Evolutionary conservation across 2,329 filamentous ascomycete genomes (phyloP).

Genomic region (Nannizziopsis barbatae): DNA sequence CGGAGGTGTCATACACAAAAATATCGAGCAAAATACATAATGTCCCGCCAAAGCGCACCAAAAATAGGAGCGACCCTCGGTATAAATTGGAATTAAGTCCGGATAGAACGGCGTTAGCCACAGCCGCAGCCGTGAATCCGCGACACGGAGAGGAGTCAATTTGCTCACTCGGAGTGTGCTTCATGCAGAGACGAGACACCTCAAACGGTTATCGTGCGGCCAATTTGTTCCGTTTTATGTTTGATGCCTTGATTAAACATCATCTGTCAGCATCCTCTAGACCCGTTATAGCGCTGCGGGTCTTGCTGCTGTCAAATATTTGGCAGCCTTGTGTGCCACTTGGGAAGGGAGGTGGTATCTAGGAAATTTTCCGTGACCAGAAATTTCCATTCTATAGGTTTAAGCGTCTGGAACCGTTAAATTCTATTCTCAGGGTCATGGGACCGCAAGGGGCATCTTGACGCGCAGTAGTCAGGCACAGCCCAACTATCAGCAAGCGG

Average conservation of each 20-base stretch:
- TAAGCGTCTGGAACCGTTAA: too few relatives aligned
- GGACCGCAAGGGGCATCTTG: neutral
- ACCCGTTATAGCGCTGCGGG: too few relatives aligned
- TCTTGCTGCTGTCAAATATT: too few relatives aligned
- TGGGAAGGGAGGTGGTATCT: too few relatives aligned
- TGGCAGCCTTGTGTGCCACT: too few relatives aligned
- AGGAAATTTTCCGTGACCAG: too few relatives aligned
- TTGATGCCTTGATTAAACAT: conserved; percentile 6
- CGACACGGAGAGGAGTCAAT: conserved; percentile 6
- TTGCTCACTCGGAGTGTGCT: neutral
- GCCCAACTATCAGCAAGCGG: neutral
- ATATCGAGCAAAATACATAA: too few relatives aligned
- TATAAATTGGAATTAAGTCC: too few relatives aligned
- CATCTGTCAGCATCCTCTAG: neutral
- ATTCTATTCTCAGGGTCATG: neutral
- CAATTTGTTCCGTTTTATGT: conserved; percentile 7
- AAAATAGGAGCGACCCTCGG: neutral
- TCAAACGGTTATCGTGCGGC: conserved; percentile 6
- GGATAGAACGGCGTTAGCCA: too few relatives aligned
- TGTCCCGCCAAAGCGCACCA: neutral
- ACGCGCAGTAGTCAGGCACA: neutral
- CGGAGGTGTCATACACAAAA: neutral
- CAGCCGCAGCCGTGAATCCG: neutral
- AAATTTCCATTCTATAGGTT: too few relatives aligned
- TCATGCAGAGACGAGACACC: conserved; percentile 5